These are phyloP conservation scores for Fusarium tupiense DNA, from an alignment of 2,329 filamentous ascomycete species.

Conservation along the genomic window DNA sequence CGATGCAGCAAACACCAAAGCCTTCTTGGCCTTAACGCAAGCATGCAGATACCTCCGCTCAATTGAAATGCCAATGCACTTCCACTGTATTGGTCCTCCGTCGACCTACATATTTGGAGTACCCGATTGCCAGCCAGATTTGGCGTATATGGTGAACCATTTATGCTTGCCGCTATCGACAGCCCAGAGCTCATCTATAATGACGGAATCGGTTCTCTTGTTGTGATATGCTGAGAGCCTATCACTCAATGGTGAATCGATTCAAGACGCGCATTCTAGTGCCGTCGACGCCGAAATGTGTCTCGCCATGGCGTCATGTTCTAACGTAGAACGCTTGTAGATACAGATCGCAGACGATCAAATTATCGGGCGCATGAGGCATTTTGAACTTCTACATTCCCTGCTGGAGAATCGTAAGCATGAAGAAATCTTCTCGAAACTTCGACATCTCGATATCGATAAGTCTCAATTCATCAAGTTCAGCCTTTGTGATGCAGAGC, in stretches of 20 bases:
- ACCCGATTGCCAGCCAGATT: fast-evolving
- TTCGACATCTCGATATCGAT: not conserved
- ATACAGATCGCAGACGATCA: not conserved
- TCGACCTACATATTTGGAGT: not conserved
- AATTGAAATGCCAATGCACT: not conserved
- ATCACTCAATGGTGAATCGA: fast-evolving
- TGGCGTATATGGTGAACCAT: not conserved
- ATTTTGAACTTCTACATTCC: not conserved
- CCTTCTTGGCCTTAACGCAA: not conserved
- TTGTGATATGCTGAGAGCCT: no score
- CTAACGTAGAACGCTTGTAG: not conserved
- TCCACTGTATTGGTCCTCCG: no score
- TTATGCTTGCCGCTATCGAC: not conserved
- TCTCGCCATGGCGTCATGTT: not conserved
- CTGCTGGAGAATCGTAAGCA: fast-evolving
- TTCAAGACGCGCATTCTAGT: fast-evolving
- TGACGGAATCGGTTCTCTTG: fast-evolving
- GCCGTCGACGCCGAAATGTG: not conserved
- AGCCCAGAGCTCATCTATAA: fast-evolving
- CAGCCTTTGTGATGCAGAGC: no score
- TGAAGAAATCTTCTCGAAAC: fast-evolving
- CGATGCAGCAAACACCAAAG: not conserved
- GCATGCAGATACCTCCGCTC: fast-evolving
- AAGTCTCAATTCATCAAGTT: no score
- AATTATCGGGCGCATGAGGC: fast-evolving